Evolutionary conservation across 2,329 filamentous ascomycete species (phyloP).

Genomic region (Scedosporium apiospermum): DNA sequence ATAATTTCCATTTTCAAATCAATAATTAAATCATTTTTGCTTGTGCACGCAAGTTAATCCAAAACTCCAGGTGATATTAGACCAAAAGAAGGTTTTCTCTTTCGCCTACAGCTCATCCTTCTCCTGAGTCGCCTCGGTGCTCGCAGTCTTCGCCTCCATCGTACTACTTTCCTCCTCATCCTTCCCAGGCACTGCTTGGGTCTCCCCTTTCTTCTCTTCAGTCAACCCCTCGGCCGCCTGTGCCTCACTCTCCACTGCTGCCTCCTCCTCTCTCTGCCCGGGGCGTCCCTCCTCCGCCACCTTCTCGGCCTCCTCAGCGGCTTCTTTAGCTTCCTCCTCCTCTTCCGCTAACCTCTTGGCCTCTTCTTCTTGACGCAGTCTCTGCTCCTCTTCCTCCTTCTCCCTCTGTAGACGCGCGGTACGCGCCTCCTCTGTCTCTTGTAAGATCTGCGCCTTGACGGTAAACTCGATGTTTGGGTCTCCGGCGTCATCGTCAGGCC

Average conservation of each 20-base stretch:
- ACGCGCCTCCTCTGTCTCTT: slow-evolving; percentile 16
- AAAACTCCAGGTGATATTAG: not conserved
- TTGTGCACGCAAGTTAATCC: not conserved
- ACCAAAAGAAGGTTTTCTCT: not conserved
- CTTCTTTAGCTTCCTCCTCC: not conserved
- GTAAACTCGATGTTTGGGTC: slow-evolving; percentile 19
- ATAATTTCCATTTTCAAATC: no score
- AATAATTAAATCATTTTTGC: not conserved
- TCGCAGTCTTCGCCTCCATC: not conserved
- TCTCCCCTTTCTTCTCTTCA: not conserved
- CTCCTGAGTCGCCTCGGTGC: not conserved
- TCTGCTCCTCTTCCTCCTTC: slow-evolving; percentile 3
- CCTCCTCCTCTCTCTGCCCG: not conserved
- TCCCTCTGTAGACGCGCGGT: slow-evolving; percentile 11
- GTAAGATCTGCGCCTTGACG: slow-evolving; percentile 20
- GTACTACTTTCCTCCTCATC: not conserved
- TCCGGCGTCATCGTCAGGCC: slow-evolving; percentile 15
- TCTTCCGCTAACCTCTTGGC: not conserved
- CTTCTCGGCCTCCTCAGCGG: not conserved
- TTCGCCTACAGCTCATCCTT: not conserved
- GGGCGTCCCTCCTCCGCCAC: not conserved
- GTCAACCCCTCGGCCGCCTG: not conserved
- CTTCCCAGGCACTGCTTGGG: not conserved
- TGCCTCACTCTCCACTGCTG: not conserved
- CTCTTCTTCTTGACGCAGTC: slow-evolving; percentile 3